Evolutionary conservation across 768 basidiomycete species (phyloP).

Genomic region (Hirschioporus abietinus): DNA sequence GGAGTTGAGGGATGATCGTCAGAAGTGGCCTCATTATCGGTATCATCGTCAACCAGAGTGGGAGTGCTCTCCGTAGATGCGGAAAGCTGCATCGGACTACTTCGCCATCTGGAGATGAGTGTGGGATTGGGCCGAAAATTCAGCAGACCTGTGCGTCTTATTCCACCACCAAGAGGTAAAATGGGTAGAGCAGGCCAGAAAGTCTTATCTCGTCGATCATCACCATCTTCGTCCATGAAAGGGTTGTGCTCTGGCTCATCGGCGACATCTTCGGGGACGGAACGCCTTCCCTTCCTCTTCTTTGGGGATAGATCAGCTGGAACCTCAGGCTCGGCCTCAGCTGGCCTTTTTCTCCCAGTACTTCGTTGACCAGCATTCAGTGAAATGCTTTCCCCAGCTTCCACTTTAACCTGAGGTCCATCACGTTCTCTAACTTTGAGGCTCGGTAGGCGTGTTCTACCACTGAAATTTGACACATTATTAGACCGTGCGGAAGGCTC

Average conservation of each 20-base stretch:
- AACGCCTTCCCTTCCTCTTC: neutral
- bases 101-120: conserved; percentile 2
- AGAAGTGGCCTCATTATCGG: neutral
- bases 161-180: neutral
- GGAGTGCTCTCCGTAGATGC: neutral
- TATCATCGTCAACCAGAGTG: conserved; percentile 2
- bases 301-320: neutral
- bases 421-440: conserved; percentile 25
- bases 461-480: conserved; percentile 30
- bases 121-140: neutral
- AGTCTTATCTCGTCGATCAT: conserved; percentile 4
- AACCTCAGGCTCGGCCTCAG: conserved; percentile 5
- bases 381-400: neutral
- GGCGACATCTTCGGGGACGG: neutral
- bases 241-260: conserved; percentile 2
- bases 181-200: conserved; percentile 1
- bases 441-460: conserved; percentile 26
- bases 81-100: neutral
- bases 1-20: conserved; percentile 1
- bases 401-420: neutral
- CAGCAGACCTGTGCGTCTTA: neutral
- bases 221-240: conserved; percentile 2
- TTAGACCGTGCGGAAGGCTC: conserved; percentile 20
- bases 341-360: neutral
- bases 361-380: neutral